A percentile compares a stretch with the other conserved stretches of the same genome.
Conservation (phyloP, 768 basidiomycete genomes). For the Rhodotorula taiwanensis region DNA sequence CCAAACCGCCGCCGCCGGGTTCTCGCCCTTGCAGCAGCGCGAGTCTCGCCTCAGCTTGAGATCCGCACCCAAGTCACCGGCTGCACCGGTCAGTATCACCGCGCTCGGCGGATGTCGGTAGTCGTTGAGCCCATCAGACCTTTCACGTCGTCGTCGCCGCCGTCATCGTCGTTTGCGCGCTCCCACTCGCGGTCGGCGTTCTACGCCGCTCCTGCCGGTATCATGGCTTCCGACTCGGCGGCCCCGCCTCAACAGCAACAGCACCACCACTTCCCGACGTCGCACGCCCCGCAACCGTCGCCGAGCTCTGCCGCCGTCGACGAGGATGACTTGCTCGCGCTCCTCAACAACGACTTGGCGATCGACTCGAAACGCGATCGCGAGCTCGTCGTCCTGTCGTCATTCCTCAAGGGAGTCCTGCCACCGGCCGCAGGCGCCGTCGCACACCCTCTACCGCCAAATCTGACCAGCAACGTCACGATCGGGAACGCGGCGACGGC, state of each 20-base stretch:
- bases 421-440: background rate
- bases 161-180: background rate
- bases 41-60: too few species aligned
- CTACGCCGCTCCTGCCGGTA: too few species aligned
- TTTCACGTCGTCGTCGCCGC: background rate
- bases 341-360: background rate
- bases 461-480: background rate
- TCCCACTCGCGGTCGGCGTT: too few species aligned
- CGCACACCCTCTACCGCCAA: background rate
- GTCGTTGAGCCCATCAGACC: too few species aligned
- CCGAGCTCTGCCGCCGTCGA: slow-evolving; percentile 2
- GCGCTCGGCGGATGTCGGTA: too few species aligned
- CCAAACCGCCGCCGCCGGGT: too few species aligned
- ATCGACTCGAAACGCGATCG: slow-evolving; percentile 11
- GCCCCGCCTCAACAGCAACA: too few species aligned
- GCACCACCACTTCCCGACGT: background rate
- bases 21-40: too few species aligned
- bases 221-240: background rate
- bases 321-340: slow-evolving; percentile 10
- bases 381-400: slow-evolving; percentile 4
- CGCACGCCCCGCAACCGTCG: too few species aligned
- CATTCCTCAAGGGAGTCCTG: slow-evolving; percentile 10
- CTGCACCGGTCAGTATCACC: too few species aligned
- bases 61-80: too few species aligned
- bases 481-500: background rate